phyloP scores from a whole-genome alignment of 805 yeast genomes.

The Suhomyces prunicola region DNA sequence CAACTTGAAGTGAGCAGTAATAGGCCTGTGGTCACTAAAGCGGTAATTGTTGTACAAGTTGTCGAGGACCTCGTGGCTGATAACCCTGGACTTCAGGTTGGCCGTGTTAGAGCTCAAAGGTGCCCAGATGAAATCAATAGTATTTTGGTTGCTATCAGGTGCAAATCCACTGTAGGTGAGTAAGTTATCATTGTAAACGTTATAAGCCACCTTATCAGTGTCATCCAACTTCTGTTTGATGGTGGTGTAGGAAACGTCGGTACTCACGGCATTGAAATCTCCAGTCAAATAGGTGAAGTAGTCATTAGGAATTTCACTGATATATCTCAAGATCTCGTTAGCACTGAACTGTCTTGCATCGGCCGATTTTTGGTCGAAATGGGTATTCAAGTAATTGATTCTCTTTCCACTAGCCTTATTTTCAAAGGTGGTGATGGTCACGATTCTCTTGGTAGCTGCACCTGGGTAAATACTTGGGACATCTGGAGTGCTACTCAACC shows the following conservation, averaged over 20 bases:
- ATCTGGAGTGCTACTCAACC: conserved; percentile 56
- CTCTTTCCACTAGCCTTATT: conserved; percentile 11
- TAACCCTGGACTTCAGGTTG: conserved; percentile 16
- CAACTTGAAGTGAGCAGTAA: conserved; percentile 28
- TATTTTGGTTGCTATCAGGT: conserved; percentile 16
- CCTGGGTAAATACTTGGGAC: conserved; percentile 53
- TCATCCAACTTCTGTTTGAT: conserved; percentile 37
- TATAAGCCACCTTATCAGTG: conserved; percentile 11
- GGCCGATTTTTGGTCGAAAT: conserved; percentile 48
- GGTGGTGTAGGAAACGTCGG: conserved; percentile 24
- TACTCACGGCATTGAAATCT: conserved; percentile 48
- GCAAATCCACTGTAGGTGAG: conserved; percentile 43
- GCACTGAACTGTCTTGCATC: conserved; percentile 46
- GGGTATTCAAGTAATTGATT: conserved; percentile 44
- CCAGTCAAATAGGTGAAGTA: conserved; percentile 47
- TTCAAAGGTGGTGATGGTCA: conserved; percentile 34
- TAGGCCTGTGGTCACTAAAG: conserved; percentile 49
- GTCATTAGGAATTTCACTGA: conserved; percentile 21
- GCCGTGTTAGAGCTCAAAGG: conserved; percentile 24
- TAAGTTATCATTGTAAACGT: conserved; percentile 22
- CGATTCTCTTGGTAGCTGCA: conserved; percentile 39
- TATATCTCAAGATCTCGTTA: conserved; percentile 27
- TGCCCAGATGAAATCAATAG: conserved; percentile 39
- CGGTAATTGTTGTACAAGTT: conserved; percentile 33
- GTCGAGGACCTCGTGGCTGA: conserved; percentile 30